These are phyloP conservation scores for Aspergillus carlsbadensis DNA, from an alignment of 495 filamentous ascomycete species.

Conservation along the genomic window DNA sequence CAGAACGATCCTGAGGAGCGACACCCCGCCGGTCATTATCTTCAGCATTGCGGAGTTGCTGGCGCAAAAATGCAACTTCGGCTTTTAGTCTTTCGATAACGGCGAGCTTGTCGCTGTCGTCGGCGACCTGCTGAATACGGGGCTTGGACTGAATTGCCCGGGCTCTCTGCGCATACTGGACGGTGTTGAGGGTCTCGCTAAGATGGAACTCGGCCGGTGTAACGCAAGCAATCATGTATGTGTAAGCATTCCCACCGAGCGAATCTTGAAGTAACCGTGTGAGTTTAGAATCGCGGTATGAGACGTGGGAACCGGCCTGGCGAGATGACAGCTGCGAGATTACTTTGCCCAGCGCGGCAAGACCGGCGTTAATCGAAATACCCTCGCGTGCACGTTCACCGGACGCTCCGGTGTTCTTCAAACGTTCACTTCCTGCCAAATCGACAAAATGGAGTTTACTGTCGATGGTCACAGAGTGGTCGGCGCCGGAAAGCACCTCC, in stretches of 20 bases:
- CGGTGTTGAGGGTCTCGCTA: slow-evolving; percentile 96
- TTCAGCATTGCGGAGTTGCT: slow-evolving; percentile 80
- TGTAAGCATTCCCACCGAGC: slow-evolving; percentile 95
- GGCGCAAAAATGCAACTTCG: slow-evolving; percentile 89
- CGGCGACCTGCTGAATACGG: slow-evolving; percentile 83
- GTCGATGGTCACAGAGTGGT: slow-evolving; percentile 80
- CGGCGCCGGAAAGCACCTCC: slow-evolving; percentile 69
- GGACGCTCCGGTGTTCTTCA: slow-evolving; percentile 96
- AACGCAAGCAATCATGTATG: slow-evolving; percentile 99
- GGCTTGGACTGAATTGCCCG: slow-evolving; percentile 97
- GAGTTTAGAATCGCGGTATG: slow-evolving; percentile 95
- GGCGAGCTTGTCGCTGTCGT: slow-evolving; percentile 93
- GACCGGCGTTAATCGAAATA: slow-evolving; percentile 96
- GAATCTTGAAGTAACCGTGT: slow-evolving; percentile 97
- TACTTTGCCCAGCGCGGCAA: slow-evolving; percentile 95
- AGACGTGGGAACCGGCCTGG: slow-evolving; percentile 85
- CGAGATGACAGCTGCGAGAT: slow-evolving; percentile 96
- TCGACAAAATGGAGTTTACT: slow-evolving; percentile 99
- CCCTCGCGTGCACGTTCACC: slow-evolving; percentile 95
- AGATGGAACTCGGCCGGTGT: slow-evolving; percentile 96
- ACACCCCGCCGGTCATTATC: slow-evolving; percentile 58
- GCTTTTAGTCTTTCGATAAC: slow-evolving; percentile 91
- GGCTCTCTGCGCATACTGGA: slow-evolving; percentile 93
- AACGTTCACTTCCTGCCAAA: slow-evolving; percentile 91
- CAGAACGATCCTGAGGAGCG: slow-evolving; percentile 63